A percentile compares a stretch with the other conserved stretches of the same genome.
phyloP scores from a whole-genome alignment of 805 yeast genomes.

The Spathaspora hagerdaliae region DNA sequence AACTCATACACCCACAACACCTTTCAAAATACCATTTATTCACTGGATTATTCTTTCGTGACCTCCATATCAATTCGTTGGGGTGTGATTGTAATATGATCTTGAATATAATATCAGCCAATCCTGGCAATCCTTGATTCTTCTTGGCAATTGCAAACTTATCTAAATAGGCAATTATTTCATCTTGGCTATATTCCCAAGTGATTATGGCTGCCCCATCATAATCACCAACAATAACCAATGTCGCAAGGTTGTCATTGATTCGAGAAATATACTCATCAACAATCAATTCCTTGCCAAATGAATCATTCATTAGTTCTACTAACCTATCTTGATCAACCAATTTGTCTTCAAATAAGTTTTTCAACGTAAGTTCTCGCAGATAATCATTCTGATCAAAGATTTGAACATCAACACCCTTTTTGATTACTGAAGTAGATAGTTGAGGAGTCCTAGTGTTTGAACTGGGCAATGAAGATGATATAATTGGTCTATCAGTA shows the following conservation, averaged over 20 bases:
- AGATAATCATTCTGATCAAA: conserved; percentile 25
- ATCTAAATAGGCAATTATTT: conserved; percentile 74
- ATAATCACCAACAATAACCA: conserved; percentile 88
- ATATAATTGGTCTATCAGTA: conserved; percentile 86
- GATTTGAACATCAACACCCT: conserved; percentile 61
- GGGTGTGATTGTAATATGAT: conserved; percentile 67
- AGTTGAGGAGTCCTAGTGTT: conserved; percentile 52
- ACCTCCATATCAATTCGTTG: conserved; percentile 82
- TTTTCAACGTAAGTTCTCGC: conserved; percentile 35
- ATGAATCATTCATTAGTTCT: conserved; percentile 71
- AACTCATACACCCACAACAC: conserved; percentile 60
- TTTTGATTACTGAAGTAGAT: conserved; percentile 74
- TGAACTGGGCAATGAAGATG: conserved; percentile 80
- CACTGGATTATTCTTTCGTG: conserved; percentile 81
- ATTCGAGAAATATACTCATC: conserved; percentile 66
- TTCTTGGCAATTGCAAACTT: conserved; percentile 86
- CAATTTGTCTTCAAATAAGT: conserved; percentile 31
- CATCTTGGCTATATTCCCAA: conserved; percentile 48
- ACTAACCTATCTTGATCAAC: conserved; percentile 58
- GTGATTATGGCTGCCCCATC: conserved; percentile 95
- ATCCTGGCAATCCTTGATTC: conserved; percentile 87
- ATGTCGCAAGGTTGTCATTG: conserved; percentile 61
- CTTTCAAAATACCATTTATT: conserved; percentile 98
- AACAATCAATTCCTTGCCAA: conserved; percentile 62
- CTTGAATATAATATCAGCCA: conserved; percentile 91